Percentiles rank a stretch among this genome's conserved stretches.
phyloP scores from a whole-genome alignment of 2,329 filamentous ascomycete genomes.

The Cladosporium sp. region DNA sequence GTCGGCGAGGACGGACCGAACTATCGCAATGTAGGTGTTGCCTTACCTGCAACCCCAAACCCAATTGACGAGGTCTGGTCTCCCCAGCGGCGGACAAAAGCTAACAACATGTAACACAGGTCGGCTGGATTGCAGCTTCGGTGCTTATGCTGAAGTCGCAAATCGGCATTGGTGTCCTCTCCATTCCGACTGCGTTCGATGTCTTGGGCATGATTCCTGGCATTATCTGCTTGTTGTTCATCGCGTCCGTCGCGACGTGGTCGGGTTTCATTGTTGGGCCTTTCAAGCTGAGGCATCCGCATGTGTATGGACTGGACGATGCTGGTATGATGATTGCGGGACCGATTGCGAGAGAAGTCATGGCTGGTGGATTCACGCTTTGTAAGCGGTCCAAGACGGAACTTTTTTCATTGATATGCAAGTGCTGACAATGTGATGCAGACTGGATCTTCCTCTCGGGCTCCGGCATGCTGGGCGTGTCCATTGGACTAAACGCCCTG shows the following conservation, averaged over 20 bases:
- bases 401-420: neutral
- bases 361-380: conserved; percentile 38
- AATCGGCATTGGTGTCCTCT: conserved; percentile 42
- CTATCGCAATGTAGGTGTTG: conserved; percentile 26
- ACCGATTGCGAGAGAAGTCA: conserved; percentile 46
- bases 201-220: conserved; percentile 44
- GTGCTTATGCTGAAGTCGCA: conserved; percentile 44
- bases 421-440: neutral
- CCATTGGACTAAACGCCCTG: conserved; percentile 56
- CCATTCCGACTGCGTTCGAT: conserved; percentile 43
- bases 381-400: conserved; percentile 22
- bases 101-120: conserved; percentile 20
- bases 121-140: conserved; percentile 40
- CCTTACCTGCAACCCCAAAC: too few species aligned
- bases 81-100: too few species aligned
- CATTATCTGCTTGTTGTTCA: conserved; percentile 36
- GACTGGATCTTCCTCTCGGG: conserved; percentile 27
- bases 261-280: conserved; percentile 44
- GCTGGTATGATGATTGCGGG: conserved; percentile 53
- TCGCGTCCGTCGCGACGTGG: conserved; percentile 44
- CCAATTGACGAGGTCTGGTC: too few species aligned
- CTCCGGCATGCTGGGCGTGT: conserved; percentile 55
- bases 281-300: conserved; percentile 52
- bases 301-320: conserved; percentile 55
- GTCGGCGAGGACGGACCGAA: conserved; percentile 31